Percentiles rank a stretch among this genome's conserved stretches.
Evolutionary conservation across 2,329 filamentous ascomycete genomes (phyloP).

Genomic region (Hypomyces rosellus): DNA sequence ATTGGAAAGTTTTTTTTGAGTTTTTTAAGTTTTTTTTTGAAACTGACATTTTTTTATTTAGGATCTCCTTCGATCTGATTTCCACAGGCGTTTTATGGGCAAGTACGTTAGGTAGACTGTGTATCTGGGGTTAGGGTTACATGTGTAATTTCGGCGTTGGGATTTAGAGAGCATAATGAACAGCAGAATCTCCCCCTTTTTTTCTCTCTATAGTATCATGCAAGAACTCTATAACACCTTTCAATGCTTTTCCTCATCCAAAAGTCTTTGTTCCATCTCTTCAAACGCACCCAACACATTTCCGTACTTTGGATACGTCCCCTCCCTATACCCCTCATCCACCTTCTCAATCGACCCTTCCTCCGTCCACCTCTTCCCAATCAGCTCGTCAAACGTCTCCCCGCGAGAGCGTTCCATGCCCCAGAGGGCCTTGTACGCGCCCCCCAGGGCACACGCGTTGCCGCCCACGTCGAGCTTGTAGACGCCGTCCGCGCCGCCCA

Average conservation of each 20-base stretch:
- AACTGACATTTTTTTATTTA: slow-evolving; percentile 24
- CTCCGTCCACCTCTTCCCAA: slow-evolving; percentile 80
- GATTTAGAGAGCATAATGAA: slow-evolving; percentile 1
- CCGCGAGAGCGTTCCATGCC: slow-evolving; percentile 61
- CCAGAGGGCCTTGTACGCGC: slow-evolving; percentile 96
- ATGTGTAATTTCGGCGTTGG: background rate
- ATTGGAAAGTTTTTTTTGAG: background rate
- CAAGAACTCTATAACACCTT: slow-evolving; percentile 11
- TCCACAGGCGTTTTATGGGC: slow-evolving; percentile 95
- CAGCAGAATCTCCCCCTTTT: background rate
- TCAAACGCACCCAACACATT: slow-evolving; percentile 70
- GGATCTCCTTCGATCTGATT: slow-evolving; percentile 89
- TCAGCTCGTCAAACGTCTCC: slow-evolving; percentile 83
- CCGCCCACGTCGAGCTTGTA: slow-evolving; percentile 91
- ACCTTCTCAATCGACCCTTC: slow-evolving; percentile 76
- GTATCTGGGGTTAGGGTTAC: slow-evolving; percentile 4
- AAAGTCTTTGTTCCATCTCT: slow-evolving; percentile 62
- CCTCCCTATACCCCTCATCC: slow-evolving; percentile 70
- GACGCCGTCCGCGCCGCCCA: slow-evolving; percentile 83
- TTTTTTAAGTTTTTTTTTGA: slow-evolving; percentile 5
- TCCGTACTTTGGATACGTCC: slow-evolving; percentile 72
- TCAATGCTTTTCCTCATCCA: slow-evolving; percentile 33
- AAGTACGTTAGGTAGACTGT: slow-evolving; percentile 51
- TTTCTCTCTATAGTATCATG: background rate
- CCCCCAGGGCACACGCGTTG: slow-evolving; percentile 89